Evolutionary conservation across 2,329 filamentous ascomycete genomes (phyloP).

Genomic region (Alternaria arborescens): DNA sequence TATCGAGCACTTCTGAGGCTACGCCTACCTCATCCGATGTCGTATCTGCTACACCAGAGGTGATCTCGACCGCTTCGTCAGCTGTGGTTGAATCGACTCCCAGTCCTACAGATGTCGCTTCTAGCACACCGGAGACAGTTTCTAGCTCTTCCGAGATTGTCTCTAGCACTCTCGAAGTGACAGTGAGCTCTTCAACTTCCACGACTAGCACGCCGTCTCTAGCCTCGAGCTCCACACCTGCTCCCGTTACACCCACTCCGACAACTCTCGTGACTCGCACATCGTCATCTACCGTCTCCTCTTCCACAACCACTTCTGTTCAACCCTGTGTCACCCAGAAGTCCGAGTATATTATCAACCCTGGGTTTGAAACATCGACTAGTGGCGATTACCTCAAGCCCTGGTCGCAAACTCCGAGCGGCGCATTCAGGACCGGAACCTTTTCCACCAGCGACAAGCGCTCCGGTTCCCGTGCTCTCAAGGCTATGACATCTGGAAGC

Average conservation of each 20-base stretch:
- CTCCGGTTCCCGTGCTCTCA: no score
- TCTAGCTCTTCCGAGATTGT: neutral
- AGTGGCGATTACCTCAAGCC: no score
- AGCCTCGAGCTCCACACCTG: neutral
- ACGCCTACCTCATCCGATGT: neutral
- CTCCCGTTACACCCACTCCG: neutral
- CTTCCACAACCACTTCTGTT: no score
- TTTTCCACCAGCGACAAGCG: no score
- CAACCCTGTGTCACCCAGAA: no score
- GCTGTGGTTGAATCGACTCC: neutral
- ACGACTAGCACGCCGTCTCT: neutral
- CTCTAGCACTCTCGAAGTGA: neutral
- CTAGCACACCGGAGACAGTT: neutral
- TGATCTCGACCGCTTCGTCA: neutral
- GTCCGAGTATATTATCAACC: no score
- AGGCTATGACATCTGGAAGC: no score
- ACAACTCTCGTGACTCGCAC: neutral
- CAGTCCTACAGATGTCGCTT: neutral
- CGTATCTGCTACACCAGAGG: neutral
- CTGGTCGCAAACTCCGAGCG: no score
- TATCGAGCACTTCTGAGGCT: neutral
- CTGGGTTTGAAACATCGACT: no score
- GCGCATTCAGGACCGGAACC: no score
- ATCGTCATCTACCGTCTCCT: conserved; percentile 22
- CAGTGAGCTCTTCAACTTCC: neutral